Evolutionary conservation across 352 stramenopile genomes (phyloP), one percentile per base, ranked within the genome.

Genomic region (Phytophthora cactorum): DNA sequence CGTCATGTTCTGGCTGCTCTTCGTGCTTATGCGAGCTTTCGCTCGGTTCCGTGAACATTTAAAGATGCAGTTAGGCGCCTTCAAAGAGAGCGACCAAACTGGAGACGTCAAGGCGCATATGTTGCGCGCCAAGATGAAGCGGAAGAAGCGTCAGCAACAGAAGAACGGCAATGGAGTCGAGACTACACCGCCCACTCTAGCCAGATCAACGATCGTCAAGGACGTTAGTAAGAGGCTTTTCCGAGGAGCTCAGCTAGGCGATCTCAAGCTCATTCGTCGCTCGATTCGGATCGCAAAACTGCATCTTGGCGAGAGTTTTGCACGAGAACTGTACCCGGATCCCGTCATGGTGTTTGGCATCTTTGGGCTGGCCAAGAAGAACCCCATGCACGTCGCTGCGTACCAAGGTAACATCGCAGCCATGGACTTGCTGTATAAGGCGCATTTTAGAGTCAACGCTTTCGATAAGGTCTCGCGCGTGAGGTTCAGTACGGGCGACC

Each of bases 401-500:
- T 92, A 91, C 55, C 82, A 90, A 53, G 86, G 86, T 45, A 92
- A 90, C 52, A 87, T 93, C n/a, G 70, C 74, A 4, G 86, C 88
- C 14, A 80, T 95, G 72, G 75, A 91, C 31, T 47, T 92, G 38
- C 70, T 95, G 0, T 77, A 72, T 43, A 77, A 78, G 32, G 81
- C 81, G 0, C 52, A 74, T 22, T 91, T 95, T 43, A 63, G 72
- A 22, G 66, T 95, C 5, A 94, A 93, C 46, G 72, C 79, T 2
- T 92, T 90, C 29, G 88, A 95, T 70, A 95, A 95, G 56, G 84
- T 94, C 39, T 90, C 83, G 3, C 83, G 87, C 0, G 75, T 92
- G 31, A 72, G 87, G n/a, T 88, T 95, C 44, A 89, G 71, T 14
- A 92, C 85, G 0, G 86, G 85, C 4, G 87, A 95, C 45, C 68